Base-by-base conservation (phyloP, 345 rosid genomes). In the Gossypium mustelinum region DNA sequence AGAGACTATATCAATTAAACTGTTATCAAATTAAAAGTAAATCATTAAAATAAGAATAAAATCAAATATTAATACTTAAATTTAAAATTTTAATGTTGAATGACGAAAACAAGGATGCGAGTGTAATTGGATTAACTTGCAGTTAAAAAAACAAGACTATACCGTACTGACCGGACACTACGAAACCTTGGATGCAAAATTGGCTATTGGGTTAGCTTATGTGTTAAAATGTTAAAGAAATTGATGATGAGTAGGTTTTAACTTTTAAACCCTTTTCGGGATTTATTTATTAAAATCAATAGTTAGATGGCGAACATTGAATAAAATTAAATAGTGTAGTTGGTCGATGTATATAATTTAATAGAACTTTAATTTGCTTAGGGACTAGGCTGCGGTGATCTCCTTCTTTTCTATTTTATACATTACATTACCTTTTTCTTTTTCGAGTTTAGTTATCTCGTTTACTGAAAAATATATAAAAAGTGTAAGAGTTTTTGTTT, bases 131-230 rank as follows among this genome's bases (percentile, higher is more conserved):
- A 34, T 34, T 3, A 29, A 29, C 0, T 29, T 29, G 34, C 34
- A 29, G 6, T 34, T 0, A 41, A 9, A n/a, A 3, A n/a, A 9
- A 41, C 22, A 41, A 27, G 0, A 29, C 12, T 11, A 18, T 45
- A 45, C 55, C 70, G 70, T 45, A 67, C 70, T 11, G 55, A 67
- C 55, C 17, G 55, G 70, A 67, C 70, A 67, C 52, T 6, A 45
- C 14, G 55, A 67, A 34, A 45, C 2, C 18, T 22, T 22, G 47
- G 12, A 14, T 67, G 41, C 41, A n/a, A 67, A 59, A 59, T 25
- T 25, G 16, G 3, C 17, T 56, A 2, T 9, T 56, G 25, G 41
- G 41, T 34, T 34, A 34, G 41, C 41, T 34, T 5, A 34, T 5
- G 41, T 34, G 41, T 5, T 4, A 34, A 34, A 29, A 29, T 29